Evolutionary conservation across 2,329 filamentous ascomycete species (phyloP).

Genomic region (Fusarium sp.): DNA sequence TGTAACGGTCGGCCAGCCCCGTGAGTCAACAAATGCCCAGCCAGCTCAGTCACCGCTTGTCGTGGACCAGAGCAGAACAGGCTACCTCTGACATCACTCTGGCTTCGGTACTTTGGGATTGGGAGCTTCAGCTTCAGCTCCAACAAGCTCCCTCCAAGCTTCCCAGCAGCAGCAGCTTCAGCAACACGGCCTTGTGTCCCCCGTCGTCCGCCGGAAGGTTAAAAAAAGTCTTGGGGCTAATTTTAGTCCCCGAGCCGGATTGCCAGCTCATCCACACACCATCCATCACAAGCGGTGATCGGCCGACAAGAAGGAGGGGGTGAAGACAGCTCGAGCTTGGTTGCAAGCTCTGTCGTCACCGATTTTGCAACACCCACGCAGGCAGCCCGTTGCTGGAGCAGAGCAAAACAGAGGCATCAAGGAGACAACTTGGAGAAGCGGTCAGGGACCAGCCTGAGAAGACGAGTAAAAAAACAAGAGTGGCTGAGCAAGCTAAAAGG

Average conservation of each 20-base stretch:
- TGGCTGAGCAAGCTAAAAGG: neutral
- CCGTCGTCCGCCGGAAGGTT: conserved; percentile 26
- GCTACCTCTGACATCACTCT: conserved; percentile 21
- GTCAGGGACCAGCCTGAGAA: conserved; percentile 2
- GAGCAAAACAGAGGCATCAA: neutral
- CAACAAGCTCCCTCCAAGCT: conserved; percentile 1
- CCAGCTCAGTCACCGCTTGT: conserved; percentile 24
- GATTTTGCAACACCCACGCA: conserved; percentile 2
- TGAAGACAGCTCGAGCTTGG: conserved; percentile 21
- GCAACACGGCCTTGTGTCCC: conserved; percentile 20
- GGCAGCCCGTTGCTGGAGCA: neutral
- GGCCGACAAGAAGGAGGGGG: conserved; percentile 37
- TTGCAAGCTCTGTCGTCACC: conserved; percentile 33
- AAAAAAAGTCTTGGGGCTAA: conserved; percentile 36
- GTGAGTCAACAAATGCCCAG: neutral
- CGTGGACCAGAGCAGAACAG: conserved; percentile 16
- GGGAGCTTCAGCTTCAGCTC: conserved; percentile 14
- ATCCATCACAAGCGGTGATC: conserved; percentile 37
- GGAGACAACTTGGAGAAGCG: conserved; percentile 9
- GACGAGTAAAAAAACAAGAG: neutral
- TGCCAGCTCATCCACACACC: conserved; percentile 44
- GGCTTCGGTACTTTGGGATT: neutral
- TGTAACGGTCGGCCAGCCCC: neutral
- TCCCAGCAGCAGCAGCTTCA: neutral
- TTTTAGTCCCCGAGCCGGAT: conserved; percentile 39